Evolutionary conservation across 2,329 filamentous ascomycete genomes (phyloP), one percentile per base, ranked within the genome.

Genomic region (Neonectria hederae): DNA sequence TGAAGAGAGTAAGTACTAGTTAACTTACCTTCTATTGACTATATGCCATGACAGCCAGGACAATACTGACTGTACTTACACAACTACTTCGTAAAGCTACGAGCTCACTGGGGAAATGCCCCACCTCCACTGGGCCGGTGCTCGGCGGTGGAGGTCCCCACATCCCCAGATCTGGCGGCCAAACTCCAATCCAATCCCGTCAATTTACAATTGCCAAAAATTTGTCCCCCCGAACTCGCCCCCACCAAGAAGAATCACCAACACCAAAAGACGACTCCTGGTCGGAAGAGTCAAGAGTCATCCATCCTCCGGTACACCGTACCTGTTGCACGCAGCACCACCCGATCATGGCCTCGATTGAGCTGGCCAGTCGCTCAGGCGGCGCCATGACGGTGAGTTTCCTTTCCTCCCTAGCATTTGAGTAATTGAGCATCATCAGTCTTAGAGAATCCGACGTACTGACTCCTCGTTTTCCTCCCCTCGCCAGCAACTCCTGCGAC

Each of bases 281-380:
- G 24, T 11, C 35, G 35, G 35, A 42, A 42, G 38, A 9, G 22
- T 19, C 43, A 51, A 65, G 58, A 71, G 62, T 68, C 65, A 69
- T 65, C 63, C 57, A 26, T 30, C 54, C 14, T 59, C 14, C 35
- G 48, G 48, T 14, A 48, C 58, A 68, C 64, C 45, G 62, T 60
- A 43, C 55, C 54, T 46, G 62, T 53, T 71, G 60, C 63, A 70
- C 52, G 24, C 24, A 26, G 24, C 24, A 26, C 24, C 57, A 58
- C 49, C 53, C 67, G 30, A 78, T 56, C 59, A 86, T 86, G 83
- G 82, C 83, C 76, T 77, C 83, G 78, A 83, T 85, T 78, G 79
- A 83, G 75, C 77, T 84, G 70, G 82, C 81, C 70, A 79, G 81
- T 71, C 82, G 83, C 71, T 82, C 83, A 66, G 81, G 83, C 74